Evolutionary conservation across 2,329 filamentous ascomycete genomes (phyloP).

Genomic region (Nannizzia gypsea): DNA sequence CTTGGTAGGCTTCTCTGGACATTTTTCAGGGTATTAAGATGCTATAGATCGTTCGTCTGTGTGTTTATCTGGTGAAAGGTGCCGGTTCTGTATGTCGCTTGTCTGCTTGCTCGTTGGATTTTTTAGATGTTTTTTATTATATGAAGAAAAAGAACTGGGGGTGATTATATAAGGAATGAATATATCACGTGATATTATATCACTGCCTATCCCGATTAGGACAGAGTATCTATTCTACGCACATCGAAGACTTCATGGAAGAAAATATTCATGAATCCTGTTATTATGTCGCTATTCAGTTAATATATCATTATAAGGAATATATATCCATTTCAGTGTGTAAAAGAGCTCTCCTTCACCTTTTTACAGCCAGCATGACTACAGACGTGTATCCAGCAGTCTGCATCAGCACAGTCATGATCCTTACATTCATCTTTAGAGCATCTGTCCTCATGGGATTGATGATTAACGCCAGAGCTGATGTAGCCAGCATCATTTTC

Average conservation of each 20-base stretch:
- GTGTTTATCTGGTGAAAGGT: not conserved
- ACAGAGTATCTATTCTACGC: too few relatives aligned
- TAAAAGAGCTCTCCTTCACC: not conserved
- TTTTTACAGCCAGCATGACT: not conserved
- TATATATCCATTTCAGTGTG: too few relatives aligned
- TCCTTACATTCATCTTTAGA: not conserved
- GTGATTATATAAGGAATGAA: too few relatives aligned
- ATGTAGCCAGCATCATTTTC: not conserved
- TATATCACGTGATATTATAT: too few relatives aligned
- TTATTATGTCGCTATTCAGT: too few relatives aligned
- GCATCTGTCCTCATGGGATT: not conserved
- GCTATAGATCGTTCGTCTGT: not conserved
- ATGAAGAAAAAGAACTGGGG: too few relatives aligned
- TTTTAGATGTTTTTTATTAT: too few relatives aligned
- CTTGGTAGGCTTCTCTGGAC: constrained; percentile 68
- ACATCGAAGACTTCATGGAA: too few relatives aligned
- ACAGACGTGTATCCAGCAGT: not conserved
- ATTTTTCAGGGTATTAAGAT: constrained; percentile 27
- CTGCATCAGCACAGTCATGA: not conserved
- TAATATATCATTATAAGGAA: too few relatives aligned
- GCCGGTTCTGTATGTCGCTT: not conserved
- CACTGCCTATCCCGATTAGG: too few relatives aligned
- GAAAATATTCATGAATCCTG: too few relatives aligned
- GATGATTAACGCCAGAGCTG: not conserved
- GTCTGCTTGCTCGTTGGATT: not conserved